These are phyloP conservation scores for Suaeda aralocaspica DNA, from an alignment of 148 eudicot genomes.

Conservation along the genomic window DNA sequence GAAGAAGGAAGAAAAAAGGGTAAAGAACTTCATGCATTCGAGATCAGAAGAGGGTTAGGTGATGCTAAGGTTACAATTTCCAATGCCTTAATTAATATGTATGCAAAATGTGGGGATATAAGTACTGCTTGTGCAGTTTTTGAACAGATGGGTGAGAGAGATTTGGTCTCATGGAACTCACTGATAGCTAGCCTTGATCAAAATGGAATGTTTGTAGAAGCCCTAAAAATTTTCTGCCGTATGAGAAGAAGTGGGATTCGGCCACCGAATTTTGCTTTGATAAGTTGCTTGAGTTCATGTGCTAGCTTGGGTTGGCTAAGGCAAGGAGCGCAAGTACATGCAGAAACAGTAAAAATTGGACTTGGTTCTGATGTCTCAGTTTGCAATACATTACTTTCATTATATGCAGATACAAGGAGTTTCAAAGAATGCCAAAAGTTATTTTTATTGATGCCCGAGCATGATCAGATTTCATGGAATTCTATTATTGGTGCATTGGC, in stretches of 20 bases:
- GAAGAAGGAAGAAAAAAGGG: conserved; percentile 59
- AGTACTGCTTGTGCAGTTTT: conserved; percentile 50
- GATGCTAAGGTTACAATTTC: conserved; percentile 47
- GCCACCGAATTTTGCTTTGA: conserved; percentile 61
- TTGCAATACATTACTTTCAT: conserved; percentile 64
- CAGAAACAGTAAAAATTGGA: conserved; percentile 63
- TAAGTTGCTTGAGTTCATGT: conserved; percentile 77
- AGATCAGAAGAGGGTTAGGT: conserved; percentile 47
- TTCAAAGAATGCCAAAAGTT: conserved; percentile 48
- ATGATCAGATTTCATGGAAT: conserved; percentile 83
- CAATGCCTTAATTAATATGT: conserved; percentile 66
- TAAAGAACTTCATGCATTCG: conserved; percentile 62
- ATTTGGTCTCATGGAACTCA: conserved; percentile 64
- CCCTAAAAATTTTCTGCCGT: conserved; percentile 39
- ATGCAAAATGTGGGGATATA: conserved; percentile 67
- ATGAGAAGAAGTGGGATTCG: conserved; percentile 53
- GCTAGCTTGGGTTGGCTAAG: conserved; percentile 60
- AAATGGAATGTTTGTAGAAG: conserved; percentile 50
- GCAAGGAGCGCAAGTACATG: conserved; percentile 60
- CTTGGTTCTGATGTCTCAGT: conserved; percentile 71
- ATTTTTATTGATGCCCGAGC: conserved; percentile 51
- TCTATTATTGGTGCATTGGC: conserved; percentile 60
- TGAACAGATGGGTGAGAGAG: conserved; percentile 45
- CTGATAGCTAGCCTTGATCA: conserved; percentile 70
- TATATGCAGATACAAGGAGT: conserved; percentile 52